Evolutionary conservation across 768 basidiomycete species (phyloP), one percentile per base, ranked within the genome.

Genomic region (Hysterangium stoloniferum): DNA sequence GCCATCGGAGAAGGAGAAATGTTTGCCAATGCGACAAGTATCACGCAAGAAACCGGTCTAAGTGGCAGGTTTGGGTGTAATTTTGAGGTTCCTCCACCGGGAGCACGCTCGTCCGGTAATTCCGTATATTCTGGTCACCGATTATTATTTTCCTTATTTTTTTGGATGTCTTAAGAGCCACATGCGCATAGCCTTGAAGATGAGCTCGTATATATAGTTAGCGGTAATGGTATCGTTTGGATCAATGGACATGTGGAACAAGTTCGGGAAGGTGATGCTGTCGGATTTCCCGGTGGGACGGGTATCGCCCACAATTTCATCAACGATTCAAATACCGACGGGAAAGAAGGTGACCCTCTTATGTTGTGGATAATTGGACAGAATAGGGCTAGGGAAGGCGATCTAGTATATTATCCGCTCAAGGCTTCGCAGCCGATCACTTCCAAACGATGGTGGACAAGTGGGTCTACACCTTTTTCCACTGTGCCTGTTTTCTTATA

Each of bases 291-390:
- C 13, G 48, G 47, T 13, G 57, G 57, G 8, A 58, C 57, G 15
- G 57, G 57, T 17, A 53, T 54, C 45, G 53, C 56, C 2, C 57
- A 58, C 33, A 50, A 22, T 7, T 54, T 58, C 49, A 58, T 58
- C 37, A 58, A 58, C 48, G 53, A 58, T 40, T 58, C 57, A 7
- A 58, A 57, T 43, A 49, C 49, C 5, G 31, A 52, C 13, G 44
- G 45, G 11, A 33, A 24, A 11, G 53, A 52, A 35, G 57, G 56
- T 4, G 36, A 58, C 7, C 53, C 57, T 8, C 46, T 56, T 11
- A 53, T 48, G n/a, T 46, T 58, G 17, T 53, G 53, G 45, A 54
- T 58, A 20, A 42, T 58, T n/a, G 57, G 57, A 19, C 54, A 58
- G 49, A 57, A 55, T 20, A 52, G 40, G 29, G 31, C 38, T 13